Evolutionary conservation across 768 basidiomycete species (phyloP).

Genomic region (Termitomyces sp.): DNA sequence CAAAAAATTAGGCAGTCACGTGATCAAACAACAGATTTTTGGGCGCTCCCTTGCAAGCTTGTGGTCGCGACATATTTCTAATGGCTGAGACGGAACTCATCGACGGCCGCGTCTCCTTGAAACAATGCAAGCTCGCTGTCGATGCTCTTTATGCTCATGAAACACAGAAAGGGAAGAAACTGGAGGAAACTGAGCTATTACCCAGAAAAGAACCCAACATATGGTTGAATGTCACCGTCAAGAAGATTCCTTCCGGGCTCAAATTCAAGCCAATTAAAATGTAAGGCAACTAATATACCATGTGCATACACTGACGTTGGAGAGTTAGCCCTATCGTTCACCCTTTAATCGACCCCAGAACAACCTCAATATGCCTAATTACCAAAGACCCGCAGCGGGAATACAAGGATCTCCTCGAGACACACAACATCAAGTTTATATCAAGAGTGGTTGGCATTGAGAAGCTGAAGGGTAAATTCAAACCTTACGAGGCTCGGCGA

Average conservation of each 20-base stretch:
- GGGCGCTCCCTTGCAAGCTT: background rate
- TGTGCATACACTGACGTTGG: constrained; percentile 1
- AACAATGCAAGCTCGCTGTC: constrained; percentile 76
- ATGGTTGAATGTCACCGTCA: constrained; percentile 87
- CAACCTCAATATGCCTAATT: constrained; percentile 79
- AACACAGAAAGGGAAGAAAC: constrained; percentile 53
- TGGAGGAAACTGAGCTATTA: constrained; percentile 70
- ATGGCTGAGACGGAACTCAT: constrained; percentile 54
- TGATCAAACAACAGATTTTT: constrained; percentile 16
- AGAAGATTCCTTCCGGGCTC: constrained; percentile 69
- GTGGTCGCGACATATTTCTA: background rate
- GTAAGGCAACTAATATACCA: constrained; percentile 39
- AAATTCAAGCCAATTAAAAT: constrained; percentile 80
- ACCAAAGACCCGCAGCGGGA: constrained; percentile 94
- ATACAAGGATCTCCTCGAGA: constrained; percentile 89
- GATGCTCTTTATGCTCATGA: constrained; percentile 74
- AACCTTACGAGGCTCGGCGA: constrained; percentile 76
- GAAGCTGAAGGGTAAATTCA: constrained; percentile 94
- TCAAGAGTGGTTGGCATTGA: constrained; percentile 84
- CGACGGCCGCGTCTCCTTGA: constrained; percentile 60
- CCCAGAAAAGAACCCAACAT: constrained; percentile 77
- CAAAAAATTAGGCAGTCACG: background rate
- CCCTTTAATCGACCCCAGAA: constrained; percentile 79
- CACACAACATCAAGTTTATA: constrained; percentile 81
- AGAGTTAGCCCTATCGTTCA: constrained; percentile 65